phyloP scores from a whole-genome alignment of 495 filamentous ascomycete species.

The Annulohypoxylon maeteangense region DNA sequence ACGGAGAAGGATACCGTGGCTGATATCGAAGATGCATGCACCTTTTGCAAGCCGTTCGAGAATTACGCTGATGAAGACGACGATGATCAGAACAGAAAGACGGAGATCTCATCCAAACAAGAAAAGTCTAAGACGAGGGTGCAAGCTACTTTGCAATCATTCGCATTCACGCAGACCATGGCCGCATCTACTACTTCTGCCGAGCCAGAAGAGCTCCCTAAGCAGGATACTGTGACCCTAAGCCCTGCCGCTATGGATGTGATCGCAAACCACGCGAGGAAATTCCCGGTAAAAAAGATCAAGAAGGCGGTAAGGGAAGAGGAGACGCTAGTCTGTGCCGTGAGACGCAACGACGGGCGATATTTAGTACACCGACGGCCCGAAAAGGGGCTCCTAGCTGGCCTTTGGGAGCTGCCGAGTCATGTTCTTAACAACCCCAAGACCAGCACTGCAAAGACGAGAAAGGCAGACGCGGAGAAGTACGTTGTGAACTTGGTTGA shows the following conservation, averaged over 20 bases:
- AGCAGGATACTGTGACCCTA: neutral
- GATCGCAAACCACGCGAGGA: conserved; percentile 52
- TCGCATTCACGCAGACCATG: conserved; percentile 42
- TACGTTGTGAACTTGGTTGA: conserved; percentile 40
- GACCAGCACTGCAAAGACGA: conserved; percentile 35
- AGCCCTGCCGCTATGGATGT: conserved; percentile 35
- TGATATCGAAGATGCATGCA: conserved; percentile 58
- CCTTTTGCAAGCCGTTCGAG: conserved; percentile 51
- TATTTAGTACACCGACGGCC: conserved; percentile 57
- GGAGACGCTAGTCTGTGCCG: conserved; percentile 56
- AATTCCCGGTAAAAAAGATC: conserved; percentile 52
- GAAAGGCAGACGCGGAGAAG: conserved; percentile 38
- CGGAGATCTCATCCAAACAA: conserved; percentile 14
- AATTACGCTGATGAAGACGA: conserved; percentile 34
- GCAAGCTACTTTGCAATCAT: conserved; percentile 43
- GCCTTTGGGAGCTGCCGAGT: conserved; percentile 61
- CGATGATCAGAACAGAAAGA: neutral
- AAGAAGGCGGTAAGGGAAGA: conserved; percentile 58
- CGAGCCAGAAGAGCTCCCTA: neutral
- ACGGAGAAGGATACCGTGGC: neutral
- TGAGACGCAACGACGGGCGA: conserved; percentile 50
- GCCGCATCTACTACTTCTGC: neutral
- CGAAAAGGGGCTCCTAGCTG: conserved; percentile 56
- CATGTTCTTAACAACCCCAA: conserved; percentile 41
- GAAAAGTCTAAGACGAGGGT: conserved; percentile 29